Evolutionary conservation across 1,284 basidiomycete genomes (phyloP).

Genomic region (Irpex sp.): DNA sequence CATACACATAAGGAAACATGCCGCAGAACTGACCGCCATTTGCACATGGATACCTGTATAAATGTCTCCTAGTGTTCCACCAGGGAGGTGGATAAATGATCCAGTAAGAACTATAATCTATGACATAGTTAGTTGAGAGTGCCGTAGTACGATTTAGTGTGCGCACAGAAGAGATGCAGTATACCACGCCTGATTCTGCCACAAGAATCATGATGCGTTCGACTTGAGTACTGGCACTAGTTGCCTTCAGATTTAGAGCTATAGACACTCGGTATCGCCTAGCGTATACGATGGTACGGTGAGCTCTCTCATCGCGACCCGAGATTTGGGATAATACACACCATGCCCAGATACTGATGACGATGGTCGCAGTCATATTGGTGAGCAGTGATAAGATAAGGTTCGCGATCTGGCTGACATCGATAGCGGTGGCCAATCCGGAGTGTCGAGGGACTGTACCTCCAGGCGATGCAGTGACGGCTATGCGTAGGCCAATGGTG

Average conservation of each 20-base stretch:
- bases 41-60: background rate
- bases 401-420: background rate
- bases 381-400: background rate
- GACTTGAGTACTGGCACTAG: background rate
- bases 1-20: background rate
- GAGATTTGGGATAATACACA: background rate
- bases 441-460: background rate
- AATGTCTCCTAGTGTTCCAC: background rate
- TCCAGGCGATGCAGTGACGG: background rate
- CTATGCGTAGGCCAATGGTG: background rate
- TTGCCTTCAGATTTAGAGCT: background rate
- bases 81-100: background rate
- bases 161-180: background rate
- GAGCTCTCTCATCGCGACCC: background rate
- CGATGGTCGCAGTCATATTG: background rate
- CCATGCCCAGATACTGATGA: background rate
- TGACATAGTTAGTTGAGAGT: background rate
- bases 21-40: background rate
- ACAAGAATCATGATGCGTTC: background rate
- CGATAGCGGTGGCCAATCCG: background rate
- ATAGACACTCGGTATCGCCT: background rate
- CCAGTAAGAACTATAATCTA: background rate
- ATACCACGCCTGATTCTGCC: background rate
- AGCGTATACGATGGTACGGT: background rate
- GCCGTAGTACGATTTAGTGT: background rate